Base-by-base conservation (phyloP, 176 grass and related monocot genomes). In the Panicum miliaceum region DNA sequence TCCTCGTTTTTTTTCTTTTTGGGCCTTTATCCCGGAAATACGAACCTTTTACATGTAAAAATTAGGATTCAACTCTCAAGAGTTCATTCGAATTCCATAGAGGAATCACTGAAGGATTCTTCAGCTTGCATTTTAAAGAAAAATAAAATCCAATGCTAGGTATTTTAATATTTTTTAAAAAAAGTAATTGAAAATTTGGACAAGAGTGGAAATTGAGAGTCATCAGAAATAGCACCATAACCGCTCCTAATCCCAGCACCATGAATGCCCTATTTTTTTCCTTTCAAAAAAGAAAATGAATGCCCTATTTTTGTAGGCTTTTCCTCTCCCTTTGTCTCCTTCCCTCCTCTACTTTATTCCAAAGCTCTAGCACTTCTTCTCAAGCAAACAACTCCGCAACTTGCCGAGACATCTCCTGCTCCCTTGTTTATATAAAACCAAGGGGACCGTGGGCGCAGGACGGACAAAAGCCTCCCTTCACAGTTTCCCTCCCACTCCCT, bases 341-440 rank as follows among this genome's bases (percentile, higher is more conserved):
- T 75, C 79, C 76, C 50, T 56, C 54, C 61, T 65, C 35, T 77
- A 84, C 81, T 86, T 73, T 77, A 85, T 88, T 85, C 73, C 63
- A 78, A 86, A 80, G 68, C 75, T 56, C 82, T 73, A 41, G 69
- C 38, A 27, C 58, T 74, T 83, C 34, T 67, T 61, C 48, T 73
- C 20, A 83, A 79, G 84, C 84, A 86, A 82, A 29, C 56, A 22
- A 50, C 43, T 32, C 29, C 10, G 69, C 84, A 70, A 78, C 22
- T 77, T 72, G 83, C 73, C 81, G 36, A 58, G 64, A 56, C 82
- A 75, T 69, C 65, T 71, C 78, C 54, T 82, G 54, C 78, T 29
- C 36, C 66, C 73, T 36, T 48, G 84, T 60, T 83, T 75, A 80
- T 75, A 80, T 90, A 87, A 84, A 84, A 83, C 89, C 84, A 60